A percentile compares a stretch with the other conserved stretches of the same genome.
phyloP scores from a whole-genome alignment of 768 basidiomycete species.

The Tephrocybe sp. region DNA sequence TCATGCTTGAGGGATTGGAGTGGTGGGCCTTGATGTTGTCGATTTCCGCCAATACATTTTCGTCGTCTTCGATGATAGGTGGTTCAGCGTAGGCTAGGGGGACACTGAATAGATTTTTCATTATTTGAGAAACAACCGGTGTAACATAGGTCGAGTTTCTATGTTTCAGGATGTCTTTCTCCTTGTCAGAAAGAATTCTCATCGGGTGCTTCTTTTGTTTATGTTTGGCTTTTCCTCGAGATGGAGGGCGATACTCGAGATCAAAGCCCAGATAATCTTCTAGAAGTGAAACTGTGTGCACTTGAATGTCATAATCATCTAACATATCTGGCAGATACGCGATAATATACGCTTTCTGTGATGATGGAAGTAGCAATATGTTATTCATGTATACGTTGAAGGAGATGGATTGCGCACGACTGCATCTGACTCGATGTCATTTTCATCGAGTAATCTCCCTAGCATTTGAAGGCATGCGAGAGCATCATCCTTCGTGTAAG shows the following conservation, averaged over 20 bases:
- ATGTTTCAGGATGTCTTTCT: slow-evolving; percentile 25
- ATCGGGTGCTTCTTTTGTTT: slow-evolving; percentile 9
- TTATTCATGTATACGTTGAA: background rate
- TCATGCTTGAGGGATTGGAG: slow-evolving; percentile 30
- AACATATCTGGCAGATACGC: slow-evolving; percentile 37
- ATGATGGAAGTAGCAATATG: background rate
- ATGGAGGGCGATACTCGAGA: background rate
- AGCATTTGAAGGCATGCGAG: slow-evolving; percentile 32
- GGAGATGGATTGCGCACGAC: slow-evolving; percentile 34
- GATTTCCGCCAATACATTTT: slow-evolving; percentile 23
- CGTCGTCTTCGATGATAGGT: slow-evolving; percentile 25
- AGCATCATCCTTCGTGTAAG: slow-evolving; percentile 17
- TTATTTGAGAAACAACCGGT: slow-evolving; percentile 42
- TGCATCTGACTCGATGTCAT: slow-evolving; percentile 43
- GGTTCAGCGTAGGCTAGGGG: slow-evolving; percentile 38
- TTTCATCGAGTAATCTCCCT: slow-evolving; percentile 37
- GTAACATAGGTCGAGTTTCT: slow-evolving; percentile 39
- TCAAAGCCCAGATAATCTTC: slow-evolving; percentile 6
- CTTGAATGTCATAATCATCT: slow-evolving; percentile 4
- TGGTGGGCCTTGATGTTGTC: slow-evolving; percentile 27
- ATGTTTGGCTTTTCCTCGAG: slow-evolving; percentile 6
- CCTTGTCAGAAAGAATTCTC: slow-evolving; percentile 10
- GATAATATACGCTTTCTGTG: slow-evolving; percentile 43
- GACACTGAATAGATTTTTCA: slow-evolving; percentile 44
- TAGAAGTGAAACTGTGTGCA: background rate